These are phyloP conservation scores for Picea glauca DNA, from an alignment of 75 land plant species.

Conservation along the genomic window DNA sequence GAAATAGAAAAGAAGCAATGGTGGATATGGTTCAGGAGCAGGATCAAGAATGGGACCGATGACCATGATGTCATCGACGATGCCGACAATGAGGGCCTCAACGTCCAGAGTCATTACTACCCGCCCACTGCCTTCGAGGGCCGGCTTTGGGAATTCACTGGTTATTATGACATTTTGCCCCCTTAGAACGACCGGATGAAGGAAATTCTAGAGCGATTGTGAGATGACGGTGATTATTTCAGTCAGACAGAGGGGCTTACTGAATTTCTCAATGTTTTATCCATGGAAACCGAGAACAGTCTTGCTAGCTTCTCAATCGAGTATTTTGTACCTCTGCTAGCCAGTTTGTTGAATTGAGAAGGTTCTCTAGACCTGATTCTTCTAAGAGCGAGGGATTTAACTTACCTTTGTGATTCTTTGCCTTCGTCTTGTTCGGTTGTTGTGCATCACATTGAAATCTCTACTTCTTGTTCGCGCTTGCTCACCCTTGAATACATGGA, in stretches of 20 bases:
- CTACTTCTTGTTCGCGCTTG: too few species aligned
- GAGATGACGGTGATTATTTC: not conserved
- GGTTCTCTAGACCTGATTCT: constrained; percentile 17
- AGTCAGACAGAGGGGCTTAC: constrained; percentile 12
- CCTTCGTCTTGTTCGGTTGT: not conserved
- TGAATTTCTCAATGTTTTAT: constrained; percentile 14
- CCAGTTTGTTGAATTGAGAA: constrained; percentile 12
- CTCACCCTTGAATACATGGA: too few species aligned
- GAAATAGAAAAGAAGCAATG: too few species aligned
- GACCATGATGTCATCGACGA: too few species aligned
- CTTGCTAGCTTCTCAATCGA: not conserved
- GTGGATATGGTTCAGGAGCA: too few species aligned
- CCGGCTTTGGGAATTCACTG: too few species aligned
- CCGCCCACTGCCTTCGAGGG: too few species aligned
- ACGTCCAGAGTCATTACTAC: too few species aligned
- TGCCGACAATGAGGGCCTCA: too few species aligned
- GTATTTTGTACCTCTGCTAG: constrained; percentile 14
- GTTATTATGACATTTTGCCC: too few species aligned
- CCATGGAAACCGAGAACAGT: constrained; percentile 12
- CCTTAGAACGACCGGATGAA: not conserved
- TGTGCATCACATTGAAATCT: too few species aligned
- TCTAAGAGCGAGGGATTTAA: constrained; percentile 15
- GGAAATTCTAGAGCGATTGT: not conserved
- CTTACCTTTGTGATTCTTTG: constrained; percentile 16
- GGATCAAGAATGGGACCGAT: too few species aligned